Evolutionary conservation across 2,329 filamentous ascomycete species (phyloP).

Genomic region (Paracoccidioides brasiliensis): DNA sequence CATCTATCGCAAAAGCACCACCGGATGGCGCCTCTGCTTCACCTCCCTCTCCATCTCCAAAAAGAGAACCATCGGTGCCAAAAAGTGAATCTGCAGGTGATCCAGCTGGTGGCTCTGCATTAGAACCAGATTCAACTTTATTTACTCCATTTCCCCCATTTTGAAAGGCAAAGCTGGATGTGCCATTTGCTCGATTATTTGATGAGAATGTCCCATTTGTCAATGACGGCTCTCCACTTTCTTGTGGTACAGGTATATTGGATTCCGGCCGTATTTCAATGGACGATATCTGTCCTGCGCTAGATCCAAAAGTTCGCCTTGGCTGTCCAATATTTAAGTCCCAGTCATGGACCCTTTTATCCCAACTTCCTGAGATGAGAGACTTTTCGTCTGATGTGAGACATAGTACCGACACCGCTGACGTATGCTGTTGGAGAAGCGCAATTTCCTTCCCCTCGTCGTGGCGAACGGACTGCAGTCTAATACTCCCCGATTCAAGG

Average conservation of each 20-base stretch:
- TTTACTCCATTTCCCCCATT: slow-evolving; percentile 17
- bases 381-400: slow-evolving; percentile 75
- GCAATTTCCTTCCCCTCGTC: slow-evolving; percentile 86
- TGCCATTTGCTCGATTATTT: slow-evolving; percentile 53
- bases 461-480: slow-evolving; percentile 82
- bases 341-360: slow-evolving; percentile 90
- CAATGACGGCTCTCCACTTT: slow-evolving; percentile 43
- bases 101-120: slow-evolving; percentile 44
- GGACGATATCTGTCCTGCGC: slow-evolving; percentile 70
- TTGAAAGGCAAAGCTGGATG: slow-evolving; percentile 40
- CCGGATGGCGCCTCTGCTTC: slow-evolving; percentile 37
- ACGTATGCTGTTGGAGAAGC: slow-evolving; percentile 69
- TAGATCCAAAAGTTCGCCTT: slow-evolving; percentile 62
- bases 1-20: slow-evolving; percentile 60
- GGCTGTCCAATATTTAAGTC: slow-evolving; percentile 76
- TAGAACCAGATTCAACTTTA: slow-evolving; percentile 16
- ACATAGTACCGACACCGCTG: slow-evolving; percentile 77
- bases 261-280: slow-evolving; percentile 74
- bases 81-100: slow-evolving; percentile 71
- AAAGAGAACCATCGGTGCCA: slow-evolving; percentile 64
- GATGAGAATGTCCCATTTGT: slow-evolving; percentile 58
- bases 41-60: slow-evolving; percentile 62
- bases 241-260: slow-evolving; percentile 60
- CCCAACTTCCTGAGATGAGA: slow-evolving; percentile 88
- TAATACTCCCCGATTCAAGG: slow-evolving; percentile 80